A percentile compares a stretch with the other conserved stretches of the same genome.
phyloP scores from a whole-genome alignment of 2,329 filamentous ascomycete genomes.

The Alternaria dauci region DNA sequence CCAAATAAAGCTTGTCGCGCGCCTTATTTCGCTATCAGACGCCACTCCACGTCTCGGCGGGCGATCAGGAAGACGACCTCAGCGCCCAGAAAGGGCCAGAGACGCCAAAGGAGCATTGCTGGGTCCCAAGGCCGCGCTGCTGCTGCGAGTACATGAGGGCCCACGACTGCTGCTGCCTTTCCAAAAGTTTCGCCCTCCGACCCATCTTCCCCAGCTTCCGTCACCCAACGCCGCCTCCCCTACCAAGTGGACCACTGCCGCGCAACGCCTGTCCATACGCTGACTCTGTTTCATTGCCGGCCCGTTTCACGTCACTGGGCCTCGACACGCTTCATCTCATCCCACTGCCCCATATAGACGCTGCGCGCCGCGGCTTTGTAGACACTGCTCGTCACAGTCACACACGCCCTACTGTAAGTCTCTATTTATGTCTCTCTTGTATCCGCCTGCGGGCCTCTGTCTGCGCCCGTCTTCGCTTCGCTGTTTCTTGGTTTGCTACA shows the following conservation, averaged over 20 bases:
- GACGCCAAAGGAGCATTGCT: slow-evolving; percentile 27
- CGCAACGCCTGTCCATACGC: slow-evolving; percentile 19
- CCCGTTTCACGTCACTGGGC: slow-evolving; percentile 30
- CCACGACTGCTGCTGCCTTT: slow-evolving; percentile 31
- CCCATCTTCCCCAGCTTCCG: slow-evolving; percentile 5
- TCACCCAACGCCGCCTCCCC: neutral
- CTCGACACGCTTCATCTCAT: slow-evolving; percentile 5
- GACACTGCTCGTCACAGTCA: slow-evolving; percentile 18
- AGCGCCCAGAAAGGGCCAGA: slow-evolving; percentile 42
- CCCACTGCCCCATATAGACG: slow-evolving; percentile 16
- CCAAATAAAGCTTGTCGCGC: slow-evolving; percentile 51
- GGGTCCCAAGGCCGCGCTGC: slow-evolving; percentile 28
- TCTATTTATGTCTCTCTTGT: slow-evolving; percentile 4
- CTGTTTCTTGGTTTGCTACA: neutral
- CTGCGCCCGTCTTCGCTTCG: neutral
- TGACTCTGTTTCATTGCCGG: slow-evolving; percentile 32
- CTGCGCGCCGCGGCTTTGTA: neutral
- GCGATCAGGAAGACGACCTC: slow-evolving; percentile 43
- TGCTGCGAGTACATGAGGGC: slow-evolving; percentile 30
- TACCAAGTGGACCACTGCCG: slow-evolving; percentile 13
- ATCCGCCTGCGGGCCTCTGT: slow-evolving; percentile 2
- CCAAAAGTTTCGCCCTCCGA: slow-evolving; percentile 24
- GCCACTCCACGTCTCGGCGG: slow-evolving; percentile 48
- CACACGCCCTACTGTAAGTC: slow-evolving; percentile 24
- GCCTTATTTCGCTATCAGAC: slow-evolving; percentile 48